These are phyloP conservation scores for Parascedosporium putredinis DNA, from an alignment of 2,329 filamentous ascomycete genomes.

Conservation along the genomic window DNA sequence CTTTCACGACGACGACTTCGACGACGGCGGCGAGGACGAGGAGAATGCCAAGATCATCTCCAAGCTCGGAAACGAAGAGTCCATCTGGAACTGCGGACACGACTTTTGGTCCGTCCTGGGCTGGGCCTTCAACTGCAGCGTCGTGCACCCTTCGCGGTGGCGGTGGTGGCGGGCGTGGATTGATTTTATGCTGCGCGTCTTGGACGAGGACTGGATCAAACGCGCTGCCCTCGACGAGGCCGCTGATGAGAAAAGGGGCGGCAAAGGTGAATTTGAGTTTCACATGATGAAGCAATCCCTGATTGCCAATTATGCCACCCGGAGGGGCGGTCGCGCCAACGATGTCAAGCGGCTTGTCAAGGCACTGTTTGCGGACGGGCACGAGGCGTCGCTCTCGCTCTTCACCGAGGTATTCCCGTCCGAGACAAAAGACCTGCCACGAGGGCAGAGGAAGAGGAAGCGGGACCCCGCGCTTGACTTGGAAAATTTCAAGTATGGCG, in stretches of 20 bases:
- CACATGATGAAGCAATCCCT: constrained; percentile 34
- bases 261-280: constrained; percentile 12
- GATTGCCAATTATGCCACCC: constrained; percentile 47
- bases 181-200: constrained; percentile 64
- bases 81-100: constrained; percentile 64
- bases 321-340: constrained; percentile 32
- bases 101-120: constrained; percentile 86
- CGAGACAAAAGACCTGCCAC: constrained; percentile 41
- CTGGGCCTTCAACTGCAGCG: constrained; percentile 89
- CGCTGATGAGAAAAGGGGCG: neutral
- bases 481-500: constrained; percentile 48
- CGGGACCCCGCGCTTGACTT: constrained; percentile 39
- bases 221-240: constrained; percentile 22
- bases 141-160: constrained; percentile 65
- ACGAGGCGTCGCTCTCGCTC: constrained; percentile 36
- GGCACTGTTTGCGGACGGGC: constrained; percentile 58
- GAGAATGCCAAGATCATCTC: constrained; percentile 45
- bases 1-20: constrained; percentile 31
- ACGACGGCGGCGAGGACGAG: constrained; percentile 30
- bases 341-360: constrained; percentile 47
- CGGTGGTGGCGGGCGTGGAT: constrained; percentile 73
- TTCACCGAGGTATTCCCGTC: constrained; percentile 59
- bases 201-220: constrained; percentile 59
- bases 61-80: constrained; percentile 51
- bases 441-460: constrained; percentile 39